A percentile compares a stretch with the other conserved stretches of the same genome.
Conservation (phyloP, 768 basidiomycete genomes). For the Rhizopogon sp. region DNA sequence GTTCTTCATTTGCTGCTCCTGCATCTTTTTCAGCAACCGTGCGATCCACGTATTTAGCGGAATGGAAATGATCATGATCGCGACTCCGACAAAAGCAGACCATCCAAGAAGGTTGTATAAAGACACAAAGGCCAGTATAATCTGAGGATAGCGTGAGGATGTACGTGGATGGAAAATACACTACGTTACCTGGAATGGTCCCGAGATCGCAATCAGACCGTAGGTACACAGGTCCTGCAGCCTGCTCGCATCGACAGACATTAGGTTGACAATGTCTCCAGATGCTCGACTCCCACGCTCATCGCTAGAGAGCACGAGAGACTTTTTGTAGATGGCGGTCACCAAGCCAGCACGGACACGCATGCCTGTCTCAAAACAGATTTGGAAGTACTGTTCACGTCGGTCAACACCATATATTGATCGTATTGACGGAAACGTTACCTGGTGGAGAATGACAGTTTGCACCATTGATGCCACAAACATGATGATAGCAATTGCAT, state of each 20-base stretch:
- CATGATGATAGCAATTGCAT: slow-evolving; percentile 73
- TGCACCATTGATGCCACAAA: slow-evolving; percentile 76
- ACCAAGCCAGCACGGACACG: slow-evolving; percentile 89
- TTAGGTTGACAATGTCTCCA: slow-evolving; percentile 92
- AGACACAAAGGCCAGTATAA: slow-evolving; percentile 83
- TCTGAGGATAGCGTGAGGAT: slow-evolving; percentile 34
- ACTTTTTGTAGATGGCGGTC: slow-evolving; percentile 80
- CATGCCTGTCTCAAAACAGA: slow-evolving; percentile 83
- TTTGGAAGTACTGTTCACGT: slow-evolving; percentile 70
- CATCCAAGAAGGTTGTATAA: slow-evolving; percentile 88
- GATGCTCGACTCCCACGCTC: slow-evolving; percentile 68
- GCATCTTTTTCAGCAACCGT: slow-evolving; percentile 63
- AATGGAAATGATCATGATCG: slow-evolving; percentile 79
- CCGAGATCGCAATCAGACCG: slow-evolving; percentile 80
- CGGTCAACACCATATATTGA: not conserved
- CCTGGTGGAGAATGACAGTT: slow-evolving; percentile 78
- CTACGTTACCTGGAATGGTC: slow-evolving; percentile 71
- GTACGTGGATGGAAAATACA: not conserved
- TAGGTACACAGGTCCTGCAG: slow-evolving; percentile 80
- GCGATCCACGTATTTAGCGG: slow-evolving; percentile 76
- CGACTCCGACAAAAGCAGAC: slow-evolving; percentile 87
- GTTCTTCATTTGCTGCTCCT: slow-evolving; percentile 91
- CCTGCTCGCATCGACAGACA: slow-evolving; percentile 81
- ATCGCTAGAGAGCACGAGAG: slow-evolving; percentile 80
- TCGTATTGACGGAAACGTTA: slow-evolving; percentile 16